phyloP scores from a whole-genome alignment of 345 rosid genomes.

The Gossypium bickii region DNA sequence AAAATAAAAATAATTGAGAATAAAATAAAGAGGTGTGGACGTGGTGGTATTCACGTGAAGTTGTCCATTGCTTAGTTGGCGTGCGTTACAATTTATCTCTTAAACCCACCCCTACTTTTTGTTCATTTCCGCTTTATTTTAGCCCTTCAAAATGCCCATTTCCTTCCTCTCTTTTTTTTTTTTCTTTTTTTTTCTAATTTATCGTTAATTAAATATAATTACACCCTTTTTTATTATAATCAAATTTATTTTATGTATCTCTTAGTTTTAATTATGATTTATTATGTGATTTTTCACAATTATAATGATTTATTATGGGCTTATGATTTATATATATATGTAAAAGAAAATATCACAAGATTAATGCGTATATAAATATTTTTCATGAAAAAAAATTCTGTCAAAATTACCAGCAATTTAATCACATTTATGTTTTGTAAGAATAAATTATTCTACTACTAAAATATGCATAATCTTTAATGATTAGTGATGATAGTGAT shows the following conservation, averaged over 20 bases:
- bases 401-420: neutral
- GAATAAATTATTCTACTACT: neutral
- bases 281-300: too few relatives aligned
- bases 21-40: slow-evolving; percentile 16
- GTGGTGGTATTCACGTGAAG: slow-evolving; percentile 13
- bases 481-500: neutral
- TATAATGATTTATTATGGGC: too few relatives aligned
- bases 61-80: neutral
- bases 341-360: too few relatives aligned
- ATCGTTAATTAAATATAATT: neutral
- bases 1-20: neutral
- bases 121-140: neutral
- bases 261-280: too few relatives aligned
- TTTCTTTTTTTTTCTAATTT: neutral
- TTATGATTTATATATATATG: too few relatives aligned
- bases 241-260: too few relatives aligned
- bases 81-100: neutral
- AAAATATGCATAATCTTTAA: neutral
- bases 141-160: slow-evolving; percentile 14
- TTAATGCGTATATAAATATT: too few relatives aligned
- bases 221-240: too few relatives aligned
- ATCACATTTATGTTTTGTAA: neutral
- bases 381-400: too few relatives aligned
- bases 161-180: too few relatives aligned
- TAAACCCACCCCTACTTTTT: neutral